These are phyloP conservation scores for Allium fistulosum DNA, from an alignment of 106 monocot species.

Conservation along the genomic window DNA sequence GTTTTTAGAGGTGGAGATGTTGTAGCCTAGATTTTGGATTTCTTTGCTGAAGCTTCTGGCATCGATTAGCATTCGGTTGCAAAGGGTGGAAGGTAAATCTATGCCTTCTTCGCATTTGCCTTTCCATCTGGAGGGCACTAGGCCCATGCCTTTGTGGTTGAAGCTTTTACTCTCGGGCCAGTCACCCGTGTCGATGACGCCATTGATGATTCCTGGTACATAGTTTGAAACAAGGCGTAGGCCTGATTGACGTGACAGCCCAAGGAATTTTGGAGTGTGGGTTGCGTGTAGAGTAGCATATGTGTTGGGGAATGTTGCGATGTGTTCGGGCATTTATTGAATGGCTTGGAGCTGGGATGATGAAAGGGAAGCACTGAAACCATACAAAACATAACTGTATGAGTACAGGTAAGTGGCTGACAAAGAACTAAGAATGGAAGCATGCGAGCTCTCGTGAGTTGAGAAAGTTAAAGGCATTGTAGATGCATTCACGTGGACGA, in stretches of 20 bases:
- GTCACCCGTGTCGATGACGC: constrained; percentile 11
- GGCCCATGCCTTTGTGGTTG: background rate
- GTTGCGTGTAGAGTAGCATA: constrained; percentile 21
- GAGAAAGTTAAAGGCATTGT: background rate
- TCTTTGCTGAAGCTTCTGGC: background rate
- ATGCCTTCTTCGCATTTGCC: background rate
- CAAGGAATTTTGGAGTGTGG: constrained; percentile 25
- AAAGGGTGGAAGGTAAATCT: background rate
- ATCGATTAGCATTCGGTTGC: constrained; percentile 21
- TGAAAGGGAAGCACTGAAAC: too few relatives aligned
- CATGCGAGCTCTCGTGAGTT: constrained; percentile 2
- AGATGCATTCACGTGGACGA: background rate
- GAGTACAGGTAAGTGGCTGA: too few relatives aligned
- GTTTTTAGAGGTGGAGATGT: background rate
- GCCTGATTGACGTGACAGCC: constrained; percentile 10
- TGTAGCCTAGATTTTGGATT: background rate
- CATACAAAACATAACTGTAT: too few relatives aligned
- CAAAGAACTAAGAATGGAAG: background rate
- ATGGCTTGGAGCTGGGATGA: too few relatives aligned
- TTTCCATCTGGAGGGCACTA: constrained; percentile 1
- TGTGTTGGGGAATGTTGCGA: background rate
- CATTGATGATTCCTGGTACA: constrained; percentile 18
- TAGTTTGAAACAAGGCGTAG: constrained; percentile 17
- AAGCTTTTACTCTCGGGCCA: constrained; percentile 5
- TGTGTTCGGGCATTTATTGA: too few relatives aligned